Evolutionary conservation across 2,329 filamentous ascomycete genomes (phyloP).

Genomic region (Achaetomium macrosporum): DNA sequence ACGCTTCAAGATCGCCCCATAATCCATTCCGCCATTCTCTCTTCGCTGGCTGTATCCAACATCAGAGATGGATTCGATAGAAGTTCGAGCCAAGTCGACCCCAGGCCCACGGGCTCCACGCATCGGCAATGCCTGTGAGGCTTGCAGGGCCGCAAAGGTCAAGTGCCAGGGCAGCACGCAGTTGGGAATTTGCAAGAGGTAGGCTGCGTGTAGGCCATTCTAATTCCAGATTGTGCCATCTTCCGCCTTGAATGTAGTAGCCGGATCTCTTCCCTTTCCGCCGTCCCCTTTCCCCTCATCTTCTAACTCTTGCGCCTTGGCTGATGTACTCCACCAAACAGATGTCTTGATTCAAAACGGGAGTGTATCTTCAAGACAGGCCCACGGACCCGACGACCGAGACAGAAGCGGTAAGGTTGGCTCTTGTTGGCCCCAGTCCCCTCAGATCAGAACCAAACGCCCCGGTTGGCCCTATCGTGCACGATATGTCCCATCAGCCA

Average conservation of each 20-base stretch:
- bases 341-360: slow-evolving; percentile 47
- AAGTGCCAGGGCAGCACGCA: slow-evolving; percentile 46
- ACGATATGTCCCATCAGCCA: too few relatives aligned
- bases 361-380: slow-evolving; percentile 49
- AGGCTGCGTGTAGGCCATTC: slow-evolving; percentile 14
- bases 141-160: slow-evolving; percentile 48
- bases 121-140: slow-evolving; percentile 47
- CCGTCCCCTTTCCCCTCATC: background rate
- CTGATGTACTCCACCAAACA: slow-evolving; percentile 22
- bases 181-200: slow-evolving; percentile 48
- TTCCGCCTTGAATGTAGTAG: background rate
- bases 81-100: slow-evolving; percentile 12
- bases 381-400: slow-evolving; percentile 44
- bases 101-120: slow-evolving; percentile 25
- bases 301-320: background rate
- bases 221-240: background rate
- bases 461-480: too few relatives aligned
- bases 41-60: background rate
- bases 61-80: slow-evolving; percentile 5
- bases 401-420: slow-evolving; percentile 37
- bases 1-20: background rate
- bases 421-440: too few relatives aligned
- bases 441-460: too few relatives aligned
- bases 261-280: background rate
- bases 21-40: background rate